Percentiles rank a stretch among this genome's conserved stretches.
Conservation (phyloP, 2,329 filamentous ascomycete genomes). For the Arthroderma sp. region DNA sequence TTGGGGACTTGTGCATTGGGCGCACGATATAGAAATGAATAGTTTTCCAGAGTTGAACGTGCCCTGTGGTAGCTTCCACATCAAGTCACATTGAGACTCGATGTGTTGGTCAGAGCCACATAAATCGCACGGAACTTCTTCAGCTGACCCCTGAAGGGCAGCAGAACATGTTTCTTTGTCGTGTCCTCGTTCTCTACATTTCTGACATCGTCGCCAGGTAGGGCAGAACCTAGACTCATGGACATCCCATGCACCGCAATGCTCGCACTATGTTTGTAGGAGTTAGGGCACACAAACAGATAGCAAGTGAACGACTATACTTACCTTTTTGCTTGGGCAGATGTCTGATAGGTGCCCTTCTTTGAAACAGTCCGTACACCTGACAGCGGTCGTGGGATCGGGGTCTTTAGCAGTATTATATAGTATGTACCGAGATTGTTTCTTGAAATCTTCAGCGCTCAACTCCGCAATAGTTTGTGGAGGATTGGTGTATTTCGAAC, state of each 20-base stretch:
- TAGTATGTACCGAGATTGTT: conserved; percentile 30
- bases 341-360: conserved; percentile 33
- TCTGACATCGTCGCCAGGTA: conserved; percentile 33
- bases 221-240: conserved; percentile 33
- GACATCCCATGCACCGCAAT: conserved; percentile 32
- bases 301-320: conserved; percentile 10
- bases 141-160: conserved; percentile 45
- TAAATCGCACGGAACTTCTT: conserved; percentile 46
- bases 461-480: conserved; percentile 30
- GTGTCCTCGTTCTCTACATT: conserved; percentile 55
- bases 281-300: conserved; percentile 2
- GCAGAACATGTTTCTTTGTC: conserved; percentile 41
- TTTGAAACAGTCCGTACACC: conserved; percentile 33
- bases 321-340: conserved; percentile 35
- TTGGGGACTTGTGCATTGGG: conserved; percentile 31
- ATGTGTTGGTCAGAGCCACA: conserved; percentile 47
- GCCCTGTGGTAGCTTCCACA: conserved; percentile 41
- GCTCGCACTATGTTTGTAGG: conserved; percentile 25
- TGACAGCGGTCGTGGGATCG: conserved; percentile 31
- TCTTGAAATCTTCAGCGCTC: conserved; percentile 28
- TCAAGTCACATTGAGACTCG: conserved; percentile 47
- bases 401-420: conserved; percentile 30
- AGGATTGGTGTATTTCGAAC: conserved; percentile 25
- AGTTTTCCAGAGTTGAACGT: conserved; percentile 21
- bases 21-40: conserved; percentile 34